Evolutionary conservation across 805 yeast genomes (phyloP).

Genomic region (Metschnikowia drakensbergensis): DNA sequence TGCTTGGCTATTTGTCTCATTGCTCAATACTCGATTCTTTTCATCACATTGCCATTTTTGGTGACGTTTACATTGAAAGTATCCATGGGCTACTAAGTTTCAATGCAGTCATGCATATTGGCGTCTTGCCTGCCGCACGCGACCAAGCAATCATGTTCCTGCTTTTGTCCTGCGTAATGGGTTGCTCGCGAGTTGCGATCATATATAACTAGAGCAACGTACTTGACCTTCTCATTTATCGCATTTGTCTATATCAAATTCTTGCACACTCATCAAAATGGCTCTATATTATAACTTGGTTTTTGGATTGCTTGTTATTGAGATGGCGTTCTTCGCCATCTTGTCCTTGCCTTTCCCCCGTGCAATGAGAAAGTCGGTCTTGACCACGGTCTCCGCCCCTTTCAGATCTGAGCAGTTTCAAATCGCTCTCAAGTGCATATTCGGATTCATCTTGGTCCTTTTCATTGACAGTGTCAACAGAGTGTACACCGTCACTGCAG

Average conservation of each 20-base stretch:
- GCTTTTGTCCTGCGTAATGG: conserved; percentile 3
- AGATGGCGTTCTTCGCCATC: conserved; percentile 72
- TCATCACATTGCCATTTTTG: conserved; percentile 68
- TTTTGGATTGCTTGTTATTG: conserved; percentile 71
- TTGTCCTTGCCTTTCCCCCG: conserved; percentile 87
- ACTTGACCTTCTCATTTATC: background rate
- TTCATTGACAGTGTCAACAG: conserved; percentile 88
- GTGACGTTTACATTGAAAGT: conserved; percentile 65
- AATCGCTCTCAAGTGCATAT: conserved; percentile 72
- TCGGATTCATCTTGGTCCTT: conserved; percentile 77
- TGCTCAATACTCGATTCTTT: conserved; percentile 66
- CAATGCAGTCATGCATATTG: background rate
- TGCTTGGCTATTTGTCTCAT: conserved; percentile 75
- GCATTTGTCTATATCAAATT: background rate
- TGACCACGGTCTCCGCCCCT: conserved; percentile 61
- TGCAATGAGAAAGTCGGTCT: conserved; percentile 60
- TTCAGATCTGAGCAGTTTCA: conserved; percentile 69
- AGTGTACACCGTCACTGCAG: conserved; percentile 64
- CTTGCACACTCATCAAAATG: conserved; percentile 21
- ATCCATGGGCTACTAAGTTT: conserved; percentile 24
- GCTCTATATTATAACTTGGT: conserved; percentile 49
- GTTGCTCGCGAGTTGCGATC: conserved; percentile 4
- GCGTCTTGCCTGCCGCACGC: background rate
- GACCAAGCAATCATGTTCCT: background rate
- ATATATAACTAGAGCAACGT: conserved; percentile 1